phyloP scores from a whole-genome alignment of 2,329 filamentous ascomycete species.

The Stagonosporopsis chrysanthemi region DNA sequence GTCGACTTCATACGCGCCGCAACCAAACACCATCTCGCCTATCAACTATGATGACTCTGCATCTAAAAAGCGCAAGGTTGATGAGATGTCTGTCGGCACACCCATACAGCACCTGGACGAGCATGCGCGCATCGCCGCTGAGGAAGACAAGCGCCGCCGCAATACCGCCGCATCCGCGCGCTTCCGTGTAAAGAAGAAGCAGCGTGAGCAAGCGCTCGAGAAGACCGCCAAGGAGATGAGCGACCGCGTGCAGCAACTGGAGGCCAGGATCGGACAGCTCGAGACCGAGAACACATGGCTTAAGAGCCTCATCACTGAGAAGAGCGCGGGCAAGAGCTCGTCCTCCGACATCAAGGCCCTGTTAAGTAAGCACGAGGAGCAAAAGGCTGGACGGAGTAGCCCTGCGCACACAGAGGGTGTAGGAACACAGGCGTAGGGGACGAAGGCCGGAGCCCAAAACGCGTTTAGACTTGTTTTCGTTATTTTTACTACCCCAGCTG shows the following conservation, averaged over 20 bases:
- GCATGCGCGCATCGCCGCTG: slow-evolving; percentile 55
- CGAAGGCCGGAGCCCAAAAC: slow-evolving; percentile 46
- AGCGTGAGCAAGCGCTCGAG: slow-evolving; percentile 61
- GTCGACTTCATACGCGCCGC: slow-evolving; percentile 39
- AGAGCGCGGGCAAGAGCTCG: slow-evolving; percentile 50
- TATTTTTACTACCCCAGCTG: neutral
- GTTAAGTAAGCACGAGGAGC: slow-evolving; percentile 46
- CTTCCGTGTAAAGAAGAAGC: slow-evolving; percentile 64
- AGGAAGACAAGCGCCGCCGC: slow-evolving; percentile 62
- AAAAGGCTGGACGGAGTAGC: slow-evolving; percentile 44
- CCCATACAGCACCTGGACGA: slow-evolving; percentile 53
- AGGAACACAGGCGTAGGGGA: slow-evolving; percentile 39
- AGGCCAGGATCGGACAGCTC: slow-evolving; percentile 62
- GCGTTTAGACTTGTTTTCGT: slow-evolving; percentile 8
- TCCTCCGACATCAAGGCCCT: slow-evolving; percentile 43
- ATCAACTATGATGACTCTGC: slow-evolving; percentile 35
- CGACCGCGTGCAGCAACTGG: slow-evolving; percentile 58
- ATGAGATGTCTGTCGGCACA: slow-evolving; percentile 41
- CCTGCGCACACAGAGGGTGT: slow-evolving; percentile 48
- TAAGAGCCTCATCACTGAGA: slow-evolving; percentile 60
- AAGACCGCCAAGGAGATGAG: slow-evolving; percentile 60
- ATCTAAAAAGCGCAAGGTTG: slow-evolving; percentile 58
- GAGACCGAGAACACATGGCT: slow-evolving; percentile 63
- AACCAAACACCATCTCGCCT: slow-evolving; percentile 42
- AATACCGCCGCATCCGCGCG: slow-evolving; percentile 62